These are phyloP conservation scores for Tinospora cordifolia DNA, from an alignment of 164 flowering plant genomes.

Conservation along the genomic window DNA sequence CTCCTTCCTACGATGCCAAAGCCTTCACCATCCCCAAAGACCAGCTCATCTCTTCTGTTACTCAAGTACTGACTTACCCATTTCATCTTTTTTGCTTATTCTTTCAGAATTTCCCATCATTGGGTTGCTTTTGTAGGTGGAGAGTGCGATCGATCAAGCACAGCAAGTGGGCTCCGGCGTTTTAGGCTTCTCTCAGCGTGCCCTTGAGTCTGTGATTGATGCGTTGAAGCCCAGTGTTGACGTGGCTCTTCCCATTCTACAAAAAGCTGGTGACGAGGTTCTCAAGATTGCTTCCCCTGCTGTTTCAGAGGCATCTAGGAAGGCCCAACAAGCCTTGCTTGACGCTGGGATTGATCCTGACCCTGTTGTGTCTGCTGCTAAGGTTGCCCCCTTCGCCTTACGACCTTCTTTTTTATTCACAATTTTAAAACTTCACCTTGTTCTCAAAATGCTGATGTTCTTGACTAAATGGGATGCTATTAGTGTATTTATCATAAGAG, in stretches of 20 bases:
- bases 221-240: conserved; percentile 70
- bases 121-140: conserved; percentile 43
- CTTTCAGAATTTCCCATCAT: neutral
- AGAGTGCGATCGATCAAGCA: conserved; percentile 58
- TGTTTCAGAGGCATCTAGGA: conserved; percentile 66
- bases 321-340: conserved; percentile 70
- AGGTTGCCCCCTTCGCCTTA: conserved; percentile 35
- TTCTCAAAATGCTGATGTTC: neutral
- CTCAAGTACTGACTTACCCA: conserved; percentile 32
- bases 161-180: conserved; percentile 50
- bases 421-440: no score
- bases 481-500: neutral
- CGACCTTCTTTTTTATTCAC: neutral
- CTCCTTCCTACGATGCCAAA: conserved; percentile 39
- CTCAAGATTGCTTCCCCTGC: conserved; percentile 66
- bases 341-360: conserved; percentile 65
- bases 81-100: neutral
- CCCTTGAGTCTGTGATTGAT: conserved; percentile 32
- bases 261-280: conserved; percentile 67
- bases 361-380: conserved; percentile 61
- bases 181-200: conserved; percentile 29
- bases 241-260: conserved; percentile 45
- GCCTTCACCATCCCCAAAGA: conserved; percentile 62
- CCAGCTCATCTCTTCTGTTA: conserved; percentile 62
- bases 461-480: neutral